phyloP scores from a whole-genome alignment of 176 grass and related monocot species.

The Saccharum officinarum region DNA sequence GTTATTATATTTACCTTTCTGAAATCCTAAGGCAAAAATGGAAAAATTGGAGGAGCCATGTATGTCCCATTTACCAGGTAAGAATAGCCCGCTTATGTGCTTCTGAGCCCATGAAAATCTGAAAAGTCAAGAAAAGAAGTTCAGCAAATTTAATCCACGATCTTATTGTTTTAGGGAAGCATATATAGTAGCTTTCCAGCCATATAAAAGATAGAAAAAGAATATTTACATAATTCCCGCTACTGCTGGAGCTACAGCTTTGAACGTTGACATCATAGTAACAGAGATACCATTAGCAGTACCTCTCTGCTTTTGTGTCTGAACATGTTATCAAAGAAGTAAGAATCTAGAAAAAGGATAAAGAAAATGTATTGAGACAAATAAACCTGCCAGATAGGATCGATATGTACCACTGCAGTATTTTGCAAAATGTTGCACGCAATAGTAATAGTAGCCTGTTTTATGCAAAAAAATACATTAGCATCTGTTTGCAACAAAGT shows the following conservation, averaged over 20 bases:
- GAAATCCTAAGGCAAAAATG: slow-evolving; percentile 10
- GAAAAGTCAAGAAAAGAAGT: slow-evolving; percentile 1
- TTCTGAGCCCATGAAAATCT: slow-evolving; percentile 83
- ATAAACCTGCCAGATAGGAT: background rate
- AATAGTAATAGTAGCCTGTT: slow-evolving; percentile 72
- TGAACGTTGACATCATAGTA: slow-evolving; percentile 65
- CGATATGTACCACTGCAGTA: slow-evolving; percentile 54
- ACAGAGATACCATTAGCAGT: slow-evolving; percentile 73
- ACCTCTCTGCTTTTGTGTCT: slow-evolving; percentile 70
- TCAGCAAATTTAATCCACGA: background rate
- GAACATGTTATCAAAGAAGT: slow-evolving; percentile 23
- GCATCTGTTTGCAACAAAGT: background rate
- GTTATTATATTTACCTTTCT: background rate
- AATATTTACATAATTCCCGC: slow-evolving; percentile 66
- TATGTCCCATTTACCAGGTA: slow-evolving; percentile 42
- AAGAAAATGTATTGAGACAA: background rate
- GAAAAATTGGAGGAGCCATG: background rate
- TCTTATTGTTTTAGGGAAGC: background rate
- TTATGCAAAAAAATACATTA: slow-evolving; percentile 24
- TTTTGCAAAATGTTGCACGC: slow-evolving; percentile 67
- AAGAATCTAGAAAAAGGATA: background rate
- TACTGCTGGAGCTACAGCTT: slow-evolving; percentile 60
- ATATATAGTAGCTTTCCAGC: background rate
- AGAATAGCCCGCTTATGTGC: slow-evolving; percentile 38
- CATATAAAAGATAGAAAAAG: background rate